phyloP scores from a whole-genome alignment of 208 protist species.

The Phytomonas francai region DNA sequence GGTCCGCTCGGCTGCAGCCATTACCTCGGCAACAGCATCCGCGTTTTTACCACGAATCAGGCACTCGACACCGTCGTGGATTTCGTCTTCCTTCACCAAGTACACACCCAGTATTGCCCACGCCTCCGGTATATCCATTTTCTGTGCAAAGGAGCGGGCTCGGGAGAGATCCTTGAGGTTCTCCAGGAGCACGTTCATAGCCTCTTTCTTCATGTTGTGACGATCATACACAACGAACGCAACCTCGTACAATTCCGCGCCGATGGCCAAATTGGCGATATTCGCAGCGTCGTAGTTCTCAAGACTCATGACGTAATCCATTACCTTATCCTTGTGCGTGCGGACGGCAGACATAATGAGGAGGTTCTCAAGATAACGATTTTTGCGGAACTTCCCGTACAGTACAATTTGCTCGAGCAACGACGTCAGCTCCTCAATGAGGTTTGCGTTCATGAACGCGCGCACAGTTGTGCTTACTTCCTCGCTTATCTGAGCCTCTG shows the following conservation, averaged over 20 bases:
- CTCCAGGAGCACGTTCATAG: conserved; percentile 96
- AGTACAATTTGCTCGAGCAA: conserved; percentile 99
- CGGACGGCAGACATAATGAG: conserved; percentile 99
- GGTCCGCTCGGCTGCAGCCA: conserved; percentile 84
- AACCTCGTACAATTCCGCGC: conserved; percentile 95
- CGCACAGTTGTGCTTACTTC: conserved; percentile 98
- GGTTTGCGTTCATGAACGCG: conserved; percentile 98
- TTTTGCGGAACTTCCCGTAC: conserved; percentile 95
- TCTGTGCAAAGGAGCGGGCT: conserved; percentile 94
- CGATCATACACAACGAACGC: conserved; percentile 99
- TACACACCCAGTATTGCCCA: conserved; percentile 94
- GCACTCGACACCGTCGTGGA: conserved; percentile 95
- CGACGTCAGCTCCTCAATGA: conserved; percentile 99
- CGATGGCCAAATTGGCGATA: conserved; percentile 96
- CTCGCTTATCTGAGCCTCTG: conserved; percentile 94
- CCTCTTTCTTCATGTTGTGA: conserved; percentile 94
- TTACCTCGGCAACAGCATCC: conserved; percentile 88
- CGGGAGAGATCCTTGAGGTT: conserved; percentile 94
- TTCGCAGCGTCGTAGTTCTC: conserved; percentile 99
- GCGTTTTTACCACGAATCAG: conserved; percentile 98
- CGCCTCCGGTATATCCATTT: conserved; percentile 88
- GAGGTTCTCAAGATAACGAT: conserved; percentile 99
- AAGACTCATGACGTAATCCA: conserved; percentile 98
- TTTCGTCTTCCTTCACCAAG: conserved; percentile 86
- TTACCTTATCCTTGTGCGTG: conserved; percentile 92